Conservation (phyloP, 1,284 basidiomycete species). For the Pulveroboletus ridleyi region DNA sequence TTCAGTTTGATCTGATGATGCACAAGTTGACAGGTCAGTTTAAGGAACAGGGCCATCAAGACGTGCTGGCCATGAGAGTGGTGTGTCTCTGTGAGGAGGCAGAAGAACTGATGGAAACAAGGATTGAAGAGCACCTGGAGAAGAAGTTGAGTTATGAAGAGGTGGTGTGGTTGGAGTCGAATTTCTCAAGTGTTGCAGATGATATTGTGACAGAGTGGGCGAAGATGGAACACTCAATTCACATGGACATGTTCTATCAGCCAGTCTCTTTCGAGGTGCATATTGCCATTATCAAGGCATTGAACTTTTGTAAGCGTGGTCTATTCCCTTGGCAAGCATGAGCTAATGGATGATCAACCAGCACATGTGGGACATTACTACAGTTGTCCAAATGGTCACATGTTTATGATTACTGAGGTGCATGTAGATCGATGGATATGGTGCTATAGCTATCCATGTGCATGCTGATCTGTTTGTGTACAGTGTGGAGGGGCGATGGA, state of each 20-base stretch:
- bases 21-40: slow-evolving; percentile 25
- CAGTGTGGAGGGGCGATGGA: slow-evolving; percentile 64
- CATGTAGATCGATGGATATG: no score
- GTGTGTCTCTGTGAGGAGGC: slow-evolving; percentile 9
- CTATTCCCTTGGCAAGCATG: neutral
- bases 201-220: slow-evolving; percentile 46
- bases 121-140: slow-evolving; percentile 20
- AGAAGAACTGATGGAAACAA: slow-evolving; percentile 14
- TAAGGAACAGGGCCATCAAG: slow-evolving; percentile 12
- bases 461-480: slow-evolving; percentile 17
- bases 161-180: slow-evolving; percentile 43
- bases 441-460: neutral
- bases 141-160: slow-evolving; percentile 32
- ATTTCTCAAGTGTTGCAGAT: slow-evolving; percentile 34
- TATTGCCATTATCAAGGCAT: slow-evolving; percentile 47
- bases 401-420: slow-evolving; percentile 53
- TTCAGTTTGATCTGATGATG: slow-evolving; percentile 40
- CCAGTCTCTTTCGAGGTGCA: slow-evolving; percentile 51
- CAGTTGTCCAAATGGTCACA: slow-evolving; percentile 55
- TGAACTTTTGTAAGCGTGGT: slow-evolving; percentile 43
- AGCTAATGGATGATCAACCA: slow-evolving; percentile 19
- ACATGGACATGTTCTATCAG: slow-evolving; percentile 44
- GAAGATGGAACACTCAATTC: slow-evolving; percentile 39
- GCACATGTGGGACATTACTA: slow-evolving; percentile 52
- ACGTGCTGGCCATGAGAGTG: slow-evolving; percentile 20